Conservation (phyloP, 306 rosid genomes). For the Malus domestica region ASM211411v1 NC_041803.1:47399501-47400000, state of each 20-base stretch:
- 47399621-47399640: conserved; percentile 52
- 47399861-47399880: conserved; percentile 78
- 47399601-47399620: conserved; percentile 77
- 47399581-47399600: conserved; percentile 82
- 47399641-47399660: conserved; percentile 86
- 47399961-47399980: conserved; percentile 93
- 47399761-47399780: conserved; percentile 82
- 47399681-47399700: conserved; percentile 77
- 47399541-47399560: conserved; percentile 85
- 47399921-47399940: conserved; percentile 87
- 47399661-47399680: conserved; percentile 86
- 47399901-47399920: conserved; percentile 73
- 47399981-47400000: conserved; percentile 89
- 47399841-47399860: conserved; percentile 76
- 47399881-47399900: conserved; percentile 77
- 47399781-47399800: conserved; percentile 89
- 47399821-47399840: conserved; percentile 79
- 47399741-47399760: conserved; percentile 82
- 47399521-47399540: conserved; percentile 50
- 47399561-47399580: conserved; percentile 94
- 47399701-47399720: conserved; percentile 96
- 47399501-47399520: conserved; percentile 46
- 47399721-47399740: conserved; percentile 97
- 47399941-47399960: conserved; percentile 95
- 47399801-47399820: conserved; percentile 65